These are phyloP conservation scores for Purshia tridentata DNA, from an alignment of 306 rosid genomes.

Conservation along the genomic window DNA sequence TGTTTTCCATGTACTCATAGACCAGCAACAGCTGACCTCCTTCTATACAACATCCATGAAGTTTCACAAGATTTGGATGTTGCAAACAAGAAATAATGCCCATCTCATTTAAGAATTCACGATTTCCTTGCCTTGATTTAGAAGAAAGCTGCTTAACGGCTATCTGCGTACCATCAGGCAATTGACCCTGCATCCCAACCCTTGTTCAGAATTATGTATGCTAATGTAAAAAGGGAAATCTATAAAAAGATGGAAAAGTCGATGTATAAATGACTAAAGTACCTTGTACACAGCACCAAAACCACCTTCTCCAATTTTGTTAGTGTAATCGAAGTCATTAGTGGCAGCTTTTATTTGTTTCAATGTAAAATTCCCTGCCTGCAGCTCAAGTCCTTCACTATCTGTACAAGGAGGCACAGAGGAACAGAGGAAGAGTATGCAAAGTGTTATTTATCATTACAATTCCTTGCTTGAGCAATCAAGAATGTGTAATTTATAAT, in stretches of 20 bases:
- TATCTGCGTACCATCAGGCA: constrained; percentile 58
- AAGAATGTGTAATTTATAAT: neutral
- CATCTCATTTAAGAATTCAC: constrained; percentile 73
- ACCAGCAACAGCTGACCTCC: constrained; percentile 62
- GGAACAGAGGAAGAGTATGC: constrained; percentile 14
- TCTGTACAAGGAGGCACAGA: constrained; percentile 31
- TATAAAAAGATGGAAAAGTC: neutral
- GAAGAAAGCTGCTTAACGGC: constrained; percentile 80
- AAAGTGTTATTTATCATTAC: neutral
- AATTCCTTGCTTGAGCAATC: constrained; percentile 10
- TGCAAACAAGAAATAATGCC: constrained; percentile 68
- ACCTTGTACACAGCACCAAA: constrained; percentile 77
- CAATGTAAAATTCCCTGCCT: constrained; percentile 54
- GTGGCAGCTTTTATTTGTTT: constrained; percentile 60
- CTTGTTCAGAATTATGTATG: constrained; percentile 3
- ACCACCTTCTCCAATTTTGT: constrained; percentile 77
- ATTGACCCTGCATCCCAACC: constrained; percentile 48
- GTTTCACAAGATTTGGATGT: constrained; percentile 81
- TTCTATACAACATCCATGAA: constrained; percentile 69
- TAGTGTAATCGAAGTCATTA: constrained; percentile 40
- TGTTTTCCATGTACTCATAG: constrained; percentile 76
- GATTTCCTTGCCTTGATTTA: constrained; percentile 67
- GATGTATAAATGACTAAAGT: constrained; percentile 6
- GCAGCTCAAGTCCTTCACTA: constrained; percentile 35
- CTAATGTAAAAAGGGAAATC: constrained; percentile 8